Evolutionary conservation across 2,329 filamentous ascomycete species (phyloP).

Genomic region (Xylaria sp.): DNA sequence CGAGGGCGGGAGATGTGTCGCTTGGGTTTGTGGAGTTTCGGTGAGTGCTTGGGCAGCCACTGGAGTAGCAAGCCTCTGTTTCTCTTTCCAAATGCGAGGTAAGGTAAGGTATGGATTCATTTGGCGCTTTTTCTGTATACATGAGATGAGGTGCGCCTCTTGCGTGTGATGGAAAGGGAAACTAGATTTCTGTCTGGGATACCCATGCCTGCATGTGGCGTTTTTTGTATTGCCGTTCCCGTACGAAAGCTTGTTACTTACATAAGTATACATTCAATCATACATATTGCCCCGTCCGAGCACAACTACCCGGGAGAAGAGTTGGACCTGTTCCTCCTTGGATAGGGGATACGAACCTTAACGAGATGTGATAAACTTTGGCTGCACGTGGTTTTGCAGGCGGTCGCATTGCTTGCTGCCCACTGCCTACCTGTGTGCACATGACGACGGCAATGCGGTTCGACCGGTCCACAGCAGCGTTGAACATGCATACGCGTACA

Average conservation of each 20-base stretch:
- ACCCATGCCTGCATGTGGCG: slow-evolving; percentile 34
- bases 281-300: not conserved
- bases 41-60: not conserved
- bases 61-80: not conserved
- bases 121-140: not conserved
- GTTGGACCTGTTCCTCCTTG: not conserved
- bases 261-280: no score
- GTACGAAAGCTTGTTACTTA: slow-evolving; percentile 6
- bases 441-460: slow-evolving; percentile 36
- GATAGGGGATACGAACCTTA: not conserved
- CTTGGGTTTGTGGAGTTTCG: not conserved
- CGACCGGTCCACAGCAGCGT: slow-evolving; percentile 28
- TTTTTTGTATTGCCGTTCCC: slow-evolving; percentile 30
- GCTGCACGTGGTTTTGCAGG: not conserved
- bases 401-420: slow-evolving; percentile 23
- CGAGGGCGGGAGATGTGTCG: not conserved
- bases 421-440: slow-evolving; percentile 16
- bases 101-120: not conserved
- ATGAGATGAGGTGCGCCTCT: not conserved
- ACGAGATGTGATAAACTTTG: not conserved
- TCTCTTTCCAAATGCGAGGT: not conserved
- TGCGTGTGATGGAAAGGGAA: slow-evolving; percentile 8
- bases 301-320: slow-evolving; percentile 9
- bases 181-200: slow-evolving; percentile 22
- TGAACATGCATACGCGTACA: slow-evolving; percentile 26